Conservation (phyloP, 2,329 filamentous ascomycete genomes). For the Neonectria punicea region DNA sequence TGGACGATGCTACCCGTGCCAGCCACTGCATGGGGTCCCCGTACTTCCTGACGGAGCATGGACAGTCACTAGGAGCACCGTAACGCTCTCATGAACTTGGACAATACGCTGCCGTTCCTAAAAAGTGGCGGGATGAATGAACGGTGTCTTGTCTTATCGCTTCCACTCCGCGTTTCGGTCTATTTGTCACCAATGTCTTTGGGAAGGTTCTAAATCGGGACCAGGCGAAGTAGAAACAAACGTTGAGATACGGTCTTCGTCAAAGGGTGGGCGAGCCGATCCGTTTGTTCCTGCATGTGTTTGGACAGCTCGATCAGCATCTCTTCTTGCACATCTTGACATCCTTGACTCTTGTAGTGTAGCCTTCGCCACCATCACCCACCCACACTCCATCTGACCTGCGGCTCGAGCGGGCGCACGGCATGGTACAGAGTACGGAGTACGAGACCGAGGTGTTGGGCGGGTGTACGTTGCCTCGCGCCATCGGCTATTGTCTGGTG, state of each 20-base stretch:
- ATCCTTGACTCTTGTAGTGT: slow-evolving; percentile 6
- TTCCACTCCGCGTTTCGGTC: not conserved
- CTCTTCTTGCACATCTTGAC: not conserved
- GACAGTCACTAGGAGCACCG: slow-evolving; percentile 9
- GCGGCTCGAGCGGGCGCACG: slow-evolving; percentile 13
- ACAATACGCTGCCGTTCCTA: slow-evolving; percentile 8
- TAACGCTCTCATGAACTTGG: not conserved
- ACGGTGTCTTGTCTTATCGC: slow-evolving; percentile 1
- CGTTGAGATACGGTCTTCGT: slow-evolving; percentile 2
- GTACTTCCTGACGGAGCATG: slow-evolving; percentile 14
- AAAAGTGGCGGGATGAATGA: slow-evolving; percentile 5
- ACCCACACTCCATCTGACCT: not conserved
- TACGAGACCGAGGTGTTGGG: slow-evolving; percentile 8
- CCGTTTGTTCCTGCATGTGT: not conserved
- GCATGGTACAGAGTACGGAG: not conserved
- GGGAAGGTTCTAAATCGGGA: slow-evolving; percentile 5
- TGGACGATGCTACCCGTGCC: slow-evolving; percentile 14
- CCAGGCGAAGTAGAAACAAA: slow-evolving; percentile 9
- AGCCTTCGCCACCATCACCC: slow-evolving; percentile 12
- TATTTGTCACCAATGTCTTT: not conserved
- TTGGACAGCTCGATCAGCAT: slow-evolving; percentile 12
- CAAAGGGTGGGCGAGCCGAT: not conserved
- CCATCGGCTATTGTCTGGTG: slow-evolving; percentile 10
- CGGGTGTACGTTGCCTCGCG: not conserved
- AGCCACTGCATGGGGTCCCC: slow-evolving; percentile 21